phyloP scores from a whole-genome alignment of 495 filamentous ascomycete genomes.

The Daldinia bambusicola region DNA sequence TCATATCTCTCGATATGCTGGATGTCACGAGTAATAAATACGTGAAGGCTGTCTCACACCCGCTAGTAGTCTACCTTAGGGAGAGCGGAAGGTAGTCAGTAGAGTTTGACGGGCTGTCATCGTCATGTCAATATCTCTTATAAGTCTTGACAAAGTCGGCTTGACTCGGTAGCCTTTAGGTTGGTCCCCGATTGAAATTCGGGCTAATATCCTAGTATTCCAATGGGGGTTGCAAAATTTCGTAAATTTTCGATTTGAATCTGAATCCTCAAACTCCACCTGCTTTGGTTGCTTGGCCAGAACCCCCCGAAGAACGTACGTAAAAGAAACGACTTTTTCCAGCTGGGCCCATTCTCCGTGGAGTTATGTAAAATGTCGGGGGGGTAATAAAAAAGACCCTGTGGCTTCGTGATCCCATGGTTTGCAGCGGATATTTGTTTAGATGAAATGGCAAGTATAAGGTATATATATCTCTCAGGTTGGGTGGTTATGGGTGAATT shows the following conservation, averaged over 20 bases:
- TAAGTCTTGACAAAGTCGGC: constrained; percentile 5
- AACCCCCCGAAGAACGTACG: constrained; percentile 30
- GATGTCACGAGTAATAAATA: constrained; percentile 26
- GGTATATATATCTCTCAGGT: neutral
- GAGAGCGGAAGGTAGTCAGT: no score
- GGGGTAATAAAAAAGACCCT: constrained; percentile 2
- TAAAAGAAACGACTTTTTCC: constrained; percentile 40
- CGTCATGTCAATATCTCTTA: constrained; percentile 12
- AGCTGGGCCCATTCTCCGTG: constrained; percentile 25
- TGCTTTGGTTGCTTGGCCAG: constrained; percentile 22
- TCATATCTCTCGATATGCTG: constrained; percentile 6
- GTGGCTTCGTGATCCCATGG: neutral
- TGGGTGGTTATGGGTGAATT: constrained; percentile 12
- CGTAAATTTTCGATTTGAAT: constrained; percentile 21
- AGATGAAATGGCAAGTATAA: constrained; percentile 19
- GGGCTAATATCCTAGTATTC: constrained; percentile 12
- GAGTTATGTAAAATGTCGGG: constrained; percentile 6
- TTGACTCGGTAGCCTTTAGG: constrained; percentile 24
- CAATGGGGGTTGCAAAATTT: constrained; percentile 8
- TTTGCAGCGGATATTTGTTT: constrained; percentile 31
- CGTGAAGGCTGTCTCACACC: constrained; percentile 29
- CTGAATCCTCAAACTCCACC: constrained; percentile 26
- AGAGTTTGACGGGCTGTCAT: neutral
- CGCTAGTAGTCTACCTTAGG: neutral
- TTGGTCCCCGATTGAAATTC: constrained; percentile 16